Evolutionary conservation across 305 asterid genomes (phyloP), one percentile per base, ranked within the genome.

Genomic region (Fraxinus xanthoxyloides): DNA sequence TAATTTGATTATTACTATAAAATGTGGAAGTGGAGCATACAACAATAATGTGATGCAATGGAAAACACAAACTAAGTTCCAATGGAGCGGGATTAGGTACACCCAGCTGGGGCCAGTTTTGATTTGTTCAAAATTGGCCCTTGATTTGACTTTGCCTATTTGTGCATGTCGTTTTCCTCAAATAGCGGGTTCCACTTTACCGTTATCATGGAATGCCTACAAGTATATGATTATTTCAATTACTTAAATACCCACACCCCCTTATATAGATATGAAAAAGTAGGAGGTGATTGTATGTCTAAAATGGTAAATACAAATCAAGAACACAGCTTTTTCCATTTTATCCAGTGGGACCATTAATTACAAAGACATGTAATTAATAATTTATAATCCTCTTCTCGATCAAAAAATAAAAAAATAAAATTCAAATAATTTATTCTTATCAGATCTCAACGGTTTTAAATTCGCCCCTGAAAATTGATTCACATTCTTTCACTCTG

Each of bases 381-480:
- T 31, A 31, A 31, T 31, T 31, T 31, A 32, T 32, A 82, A 74
- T 84, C 83, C 75, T 72, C 76, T 72, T 17, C 13, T 72, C 76
- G 48, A n/a, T 72, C 32, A 86, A 88, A 81, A 15, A 69, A 35
- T 0, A 36, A 38, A 43, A 40, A 48, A 48, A 2, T 9, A 43
- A 48, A 48, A 13, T 59, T 83, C 70, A 54, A 82, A 75, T 40
- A 21, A 5, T 72, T 69, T 40, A 54, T 38, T 77, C 51, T 32
- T 28, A 83, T 83, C 87, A 76, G 89, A 85, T 85, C 86, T 86
- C 79, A 85, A 83, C 89, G 90, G 91, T 82, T 89, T 79, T 59
- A 72, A 75, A 79, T 82, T 63, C 80, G 75, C 5, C 75, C 79
- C 36, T 21, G 65, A 24, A 46, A 48, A 48, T 6, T 76, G 48